Conservation (phyloP, 2,329 filamentous ascomycete genomes). For the Botrytis cinerea region DNA sequence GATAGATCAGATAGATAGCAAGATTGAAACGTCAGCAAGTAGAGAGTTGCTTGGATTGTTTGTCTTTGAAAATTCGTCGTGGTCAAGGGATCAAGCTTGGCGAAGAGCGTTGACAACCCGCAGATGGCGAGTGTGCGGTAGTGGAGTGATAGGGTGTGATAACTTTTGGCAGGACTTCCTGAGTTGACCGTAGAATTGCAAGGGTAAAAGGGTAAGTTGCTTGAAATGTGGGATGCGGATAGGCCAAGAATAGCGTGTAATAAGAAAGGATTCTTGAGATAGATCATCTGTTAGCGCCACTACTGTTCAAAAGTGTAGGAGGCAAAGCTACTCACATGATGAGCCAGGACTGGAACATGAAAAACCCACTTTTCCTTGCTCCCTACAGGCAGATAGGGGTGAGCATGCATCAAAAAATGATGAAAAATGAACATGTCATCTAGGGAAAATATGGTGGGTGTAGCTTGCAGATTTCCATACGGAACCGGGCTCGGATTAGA, state of each 20-base stretch:
- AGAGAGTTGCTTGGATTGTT: conserved; percentile 3
- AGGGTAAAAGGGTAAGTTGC: background rate
- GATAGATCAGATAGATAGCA: conserved; percentile 1
- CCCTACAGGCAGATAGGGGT: conserved; percentile 1
- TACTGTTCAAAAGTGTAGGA: background rate
- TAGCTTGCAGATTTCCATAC: background rate
- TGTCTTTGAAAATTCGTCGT: background rate
- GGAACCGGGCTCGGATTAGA: background rate
- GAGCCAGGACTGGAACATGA: conserved; percentile 4
- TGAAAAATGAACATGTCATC: conserved; percentile 14
- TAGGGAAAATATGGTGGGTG: background rate
- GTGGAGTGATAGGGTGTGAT: background rate
- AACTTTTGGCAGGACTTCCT: background rate
- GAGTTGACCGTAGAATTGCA: background rate
- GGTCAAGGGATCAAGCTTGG: background rate
- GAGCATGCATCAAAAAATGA: conserved; percentile 13
- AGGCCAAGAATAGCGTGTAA: conserved; percentile 13
- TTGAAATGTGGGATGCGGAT: background rate
- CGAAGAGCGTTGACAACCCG: background rate
- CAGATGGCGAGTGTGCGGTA: background rate
- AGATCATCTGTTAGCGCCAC: background rate
- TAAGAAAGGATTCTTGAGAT: background rate
- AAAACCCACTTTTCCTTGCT: background rate
- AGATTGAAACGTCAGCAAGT: conserved; percentile 10
- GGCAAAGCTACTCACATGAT: background rate